Percentiles rank a stretch among this genome's conserved stretches.
Evolutionary conservation across 1,139 yeast genomes (phyloP).

Genomic region (Scheffersomyces titani): DNA sequence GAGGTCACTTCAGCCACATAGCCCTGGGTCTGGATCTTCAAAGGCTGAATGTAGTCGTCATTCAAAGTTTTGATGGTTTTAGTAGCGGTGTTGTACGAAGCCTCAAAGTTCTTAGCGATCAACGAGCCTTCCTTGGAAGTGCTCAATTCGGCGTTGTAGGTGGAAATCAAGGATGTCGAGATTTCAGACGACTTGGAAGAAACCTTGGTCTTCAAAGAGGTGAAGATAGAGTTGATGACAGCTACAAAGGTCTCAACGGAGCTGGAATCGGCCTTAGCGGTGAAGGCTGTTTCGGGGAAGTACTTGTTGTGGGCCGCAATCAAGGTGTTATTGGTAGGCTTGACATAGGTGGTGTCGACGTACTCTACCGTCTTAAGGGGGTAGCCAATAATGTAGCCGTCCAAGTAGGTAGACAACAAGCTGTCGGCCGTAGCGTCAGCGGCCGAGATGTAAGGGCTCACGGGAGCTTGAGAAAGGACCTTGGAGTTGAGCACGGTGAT

Average conservation of each 20-base stretch:
- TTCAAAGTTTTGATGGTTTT: constrained; percentile 37
- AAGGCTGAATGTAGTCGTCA: constrained; percentile 41
- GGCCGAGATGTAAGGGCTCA: constrained; percentile 23
- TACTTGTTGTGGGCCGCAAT: constrained; percentile 31
- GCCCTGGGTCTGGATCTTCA: constrained; percentile 42
- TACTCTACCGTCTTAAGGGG: constrained; percentile 17
- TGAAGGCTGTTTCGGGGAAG: constrained; percentile 31
- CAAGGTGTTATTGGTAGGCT: constrained; percentile 30
- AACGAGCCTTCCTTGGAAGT: not conserved
- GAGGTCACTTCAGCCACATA: constrained; percentile 37
- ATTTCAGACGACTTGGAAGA: constrained; percentile 31
- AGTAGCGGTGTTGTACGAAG: constrained; percentile 38
- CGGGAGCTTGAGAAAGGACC: constrained; percentile 16
- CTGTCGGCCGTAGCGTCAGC: constrained; percentile 31
- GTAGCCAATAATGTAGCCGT: constrained; percentile 12
- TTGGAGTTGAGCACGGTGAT: constrained; percentile 21
- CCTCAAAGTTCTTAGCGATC: constrained; percentile 27
- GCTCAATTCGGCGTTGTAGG: constrained; percentile 36
- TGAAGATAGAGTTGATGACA: constrained; percentile 31
- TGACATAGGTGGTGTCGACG: constrained; percentile 26
- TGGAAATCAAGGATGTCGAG: constrained; percentile 32
- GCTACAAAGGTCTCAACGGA: constrained; percentile 31
- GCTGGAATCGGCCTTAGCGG: constrained; percentile 15
- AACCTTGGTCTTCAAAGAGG: constrained; percentile 27
- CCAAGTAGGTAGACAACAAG: constrained; percentile 17